Evolutionary conservation across 2,329 filamentous ascomycete genomes (phyloP).

Genomic region (Aspergillus hiratsukae): DNA sequence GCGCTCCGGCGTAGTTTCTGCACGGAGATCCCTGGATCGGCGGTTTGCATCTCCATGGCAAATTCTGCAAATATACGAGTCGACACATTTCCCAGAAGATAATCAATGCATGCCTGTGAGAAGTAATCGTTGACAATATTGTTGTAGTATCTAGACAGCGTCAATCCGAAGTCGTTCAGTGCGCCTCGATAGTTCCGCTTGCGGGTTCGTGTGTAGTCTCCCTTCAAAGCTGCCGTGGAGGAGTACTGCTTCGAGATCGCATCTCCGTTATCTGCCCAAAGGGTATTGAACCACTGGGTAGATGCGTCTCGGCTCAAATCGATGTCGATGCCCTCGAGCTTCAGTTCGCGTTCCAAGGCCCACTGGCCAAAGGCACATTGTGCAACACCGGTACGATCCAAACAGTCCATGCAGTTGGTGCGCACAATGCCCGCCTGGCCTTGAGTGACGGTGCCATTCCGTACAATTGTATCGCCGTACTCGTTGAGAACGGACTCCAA

Average conservation of each 20-base stretch:
- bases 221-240: constrained; percentile 91
- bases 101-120: constrained; percentile 91
- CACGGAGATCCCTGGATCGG: constrained; percentile 85
- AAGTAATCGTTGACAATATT: constrained; percentile 99
- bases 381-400: constrained; percentile 93
- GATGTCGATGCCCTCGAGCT: constrained; percentile 69
- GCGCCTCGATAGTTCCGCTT: constrained; percentile 90
- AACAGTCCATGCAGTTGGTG: constrained; percentile 98
- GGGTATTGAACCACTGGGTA: constrained; percentile 88
- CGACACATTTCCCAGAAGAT: constrained; percentile 82
- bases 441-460: constrained; percentile 38
- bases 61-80: constrained; percentile 89
- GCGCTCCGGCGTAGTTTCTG: constrained; percentile 79
- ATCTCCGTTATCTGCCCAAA: constrained; percentile 98
- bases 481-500: constrained; percentile 64
- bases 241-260: constrained; percentile 94
- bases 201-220: constrained; percentile 87
- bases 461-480: constrained; percentile 65
- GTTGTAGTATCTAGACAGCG: constrained; percentile 67
- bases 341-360: constrained; percentile 75
- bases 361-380: constrained; percentile 86
- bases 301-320: constrained; percentile 70
- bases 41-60: constrained; percentile 85
- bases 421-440: constrained; percentile 73
- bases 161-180: constrained; percentile 84